Conservation (phyloP, 768 basidiomycete species). For the Cystoderma amianthinum region DNA sequence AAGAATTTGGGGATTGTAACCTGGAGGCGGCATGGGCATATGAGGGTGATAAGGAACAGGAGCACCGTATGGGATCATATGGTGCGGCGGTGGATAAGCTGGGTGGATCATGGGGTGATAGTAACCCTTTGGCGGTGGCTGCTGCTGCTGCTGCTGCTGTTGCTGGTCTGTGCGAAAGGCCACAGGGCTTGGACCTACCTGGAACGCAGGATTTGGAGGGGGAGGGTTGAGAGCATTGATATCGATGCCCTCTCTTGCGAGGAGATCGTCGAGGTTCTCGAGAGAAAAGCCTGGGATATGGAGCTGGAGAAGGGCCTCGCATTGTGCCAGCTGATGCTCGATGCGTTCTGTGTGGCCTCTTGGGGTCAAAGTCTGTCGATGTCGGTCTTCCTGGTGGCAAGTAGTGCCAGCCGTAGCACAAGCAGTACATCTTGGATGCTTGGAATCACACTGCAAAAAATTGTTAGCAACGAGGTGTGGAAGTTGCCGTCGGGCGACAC, state of each 20-base stretch:
- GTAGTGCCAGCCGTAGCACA: conserved; percentile 73
- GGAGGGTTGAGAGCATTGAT: conserved; percentile 19
- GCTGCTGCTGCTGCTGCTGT: conserved; percentile 4
- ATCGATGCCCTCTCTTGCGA: conserved; percentile 64
- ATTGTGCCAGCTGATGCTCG: conserved; percentile 75
- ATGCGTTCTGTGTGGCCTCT: conserved; percentile 78
- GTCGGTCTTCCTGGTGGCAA: conserved; percentile 86
- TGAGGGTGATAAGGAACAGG: conserved; percentile 29
- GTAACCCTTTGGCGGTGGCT: conserved; percentile 23
- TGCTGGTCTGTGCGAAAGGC: conserved; percentile 22
- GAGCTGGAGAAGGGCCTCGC: conserved; percentile 72
- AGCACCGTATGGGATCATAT: conserved; percentile 32
- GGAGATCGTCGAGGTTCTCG: conserved; percentile 56
- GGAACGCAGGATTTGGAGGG: conserved; percentile 19
- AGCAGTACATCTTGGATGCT: conserved; percentile 81
- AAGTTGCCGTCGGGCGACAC: conserved; percentile 79
- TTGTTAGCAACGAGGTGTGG: conserved; percentile 41
- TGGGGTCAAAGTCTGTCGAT: conserved; percentile 80
- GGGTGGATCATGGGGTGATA: conserved; percentile 12
- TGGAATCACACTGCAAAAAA: conserved; percentile 73
- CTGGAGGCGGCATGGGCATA: conserved; percentile 30
- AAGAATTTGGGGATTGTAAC: conserved; percentile 53
- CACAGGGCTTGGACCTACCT: conserved; percentile 17
- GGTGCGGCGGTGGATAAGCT: conserved; percentile 32
- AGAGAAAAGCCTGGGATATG: conserved; percentile 64